Percentiles rank a stretch among this genome's conserved stretches.
These are phyloP conservation scores for Rhexocercosporidium sp. DNA, from an alignment of 2,329 filamentous ascomycete species.

Conservation along the genomic window DNA sequence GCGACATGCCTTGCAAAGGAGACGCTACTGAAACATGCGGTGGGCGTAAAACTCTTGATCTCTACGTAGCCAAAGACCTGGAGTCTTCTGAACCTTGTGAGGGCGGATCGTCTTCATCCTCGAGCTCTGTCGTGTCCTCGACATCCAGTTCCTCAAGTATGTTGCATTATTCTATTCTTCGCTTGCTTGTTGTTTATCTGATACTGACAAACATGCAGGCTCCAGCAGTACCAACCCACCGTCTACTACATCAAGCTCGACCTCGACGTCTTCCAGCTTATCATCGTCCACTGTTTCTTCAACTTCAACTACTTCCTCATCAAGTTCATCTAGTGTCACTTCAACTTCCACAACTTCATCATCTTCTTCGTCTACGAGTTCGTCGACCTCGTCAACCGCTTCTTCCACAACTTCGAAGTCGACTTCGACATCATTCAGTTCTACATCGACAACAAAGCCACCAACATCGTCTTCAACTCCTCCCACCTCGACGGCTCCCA, in stretches of 20 bases:
- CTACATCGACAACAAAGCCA: conserved; percentile 21
- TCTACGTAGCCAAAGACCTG: conserved; percentile 54
- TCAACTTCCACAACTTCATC: conserved; percentile 18
- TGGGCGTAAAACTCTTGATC: conserved; percentile 41
- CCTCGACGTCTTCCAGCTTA: conserved; percentile 18
- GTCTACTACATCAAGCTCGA: conserved; percentile 11
- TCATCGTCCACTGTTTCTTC: background rate
- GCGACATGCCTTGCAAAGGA: conserved; percentile 45
- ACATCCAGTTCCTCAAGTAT: conserved; percentile 10
- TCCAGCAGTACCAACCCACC: background rate
- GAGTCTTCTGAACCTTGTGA: conserved; percentile 55
- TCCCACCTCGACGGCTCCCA: conserved; percentile 6
- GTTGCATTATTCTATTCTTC: background rate
- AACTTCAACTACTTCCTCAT: conserved; percentile 19
- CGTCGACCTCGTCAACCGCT: background rate
- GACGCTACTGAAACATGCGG: conserved; percentile 44
- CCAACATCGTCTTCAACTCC: conserved; percentile 15
- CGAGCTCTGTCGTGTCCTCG: conserved; percentile 21
- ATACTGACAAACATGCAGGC: background rate
- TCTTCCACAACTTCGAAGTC: conserved; percentile 20
- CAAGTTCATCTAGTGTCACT: conserved; percentile 15
- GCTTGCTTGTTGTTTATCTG: background rate
- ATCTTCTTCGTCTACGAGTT: conserved; percentile 19
- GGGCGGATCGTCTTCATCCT: conserved; percentile 37
- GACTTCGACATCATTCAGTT: conserved; percentile 11